Percentiles rank a stretch among this genome's conserved stretches.
phyloP scores from a whole-genome alignment of 1,284 basidiomycete genomes.

The Thelephora terrestris region DNA sequence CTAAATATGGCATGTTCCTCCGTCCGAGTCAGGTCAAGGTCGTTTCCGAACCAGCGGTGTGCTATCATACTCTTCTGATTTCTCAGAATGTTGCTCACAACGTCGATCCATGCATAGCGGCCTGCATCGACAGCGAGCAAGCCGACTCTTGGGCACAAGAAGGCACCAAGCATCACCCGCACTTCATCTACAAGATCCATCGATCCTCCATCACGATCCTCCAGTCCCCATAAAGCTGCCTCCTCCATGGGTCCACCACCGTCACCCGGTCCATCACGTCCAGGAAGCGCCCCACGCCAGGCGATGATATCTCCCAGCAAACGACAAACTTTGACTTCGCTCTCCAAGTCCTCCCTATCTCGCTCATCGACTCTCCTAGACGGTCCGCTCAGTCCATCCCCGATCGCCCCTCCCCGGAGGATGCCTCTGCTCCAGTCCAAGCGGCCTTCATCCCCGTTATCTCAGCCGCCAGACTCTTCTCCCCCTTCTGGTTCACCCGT shows the following conservation, averaged over 20 bases:
- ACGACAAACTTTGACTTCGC: not conserved
- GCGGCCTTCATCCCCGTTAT: slow-evolving; percentile 4
- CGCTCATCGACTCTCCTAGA: not conserved
- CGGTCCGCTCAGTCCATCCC: slow-evolving; percentile 6
- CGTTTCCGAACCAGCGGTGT: slow-evolving; percentile 33
- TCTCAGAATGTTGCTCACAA: slow-evolving; percentile 11
- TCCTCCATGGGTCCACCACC: slow-evolving; percentile 1
- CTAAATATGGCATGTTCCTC: slow-evolving; percentile 83
- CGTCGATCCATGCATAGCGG: slow-evolving; percentile 3
- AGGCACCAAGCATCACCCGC: slow-evolving; percentile 30
- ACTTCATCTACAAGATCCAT: slow-evolving; percentile 26
- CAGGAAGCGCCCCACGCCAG: not conserved
- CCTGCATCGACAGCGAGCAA: slow-evolving; percentile 11
- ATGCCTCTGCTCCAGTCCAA: not conserved
- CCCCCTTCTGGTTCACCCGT: slow-evolving; percentile 14
- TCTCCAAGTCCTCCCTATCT: not conserved
- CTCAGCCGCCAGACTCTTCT: slow-evolving; percentile 8
- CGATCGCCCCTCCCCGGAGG: slow-evolving; percentile 1
- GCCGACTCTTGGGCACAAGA: slow-evolving; percentile 26
- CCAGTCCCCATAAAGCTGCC: slow-evolving; percentile 30
- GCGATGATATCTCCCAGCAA: not conserved
- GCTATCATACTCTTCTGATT: slow-evolving; percentile 20
- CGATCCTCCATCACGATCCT: slow-evolving; percentile 29
- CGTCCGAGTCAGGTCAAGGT: slow-evolving; percentile 79
- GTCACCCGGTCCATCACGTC: slow-evolving; percentile 2